Evolutionary conservation across 169 alveolate genomes (phyloP), one percentile per base, ranked within the genome.

Genomic region (Amoebophrya sp.): DNA sequence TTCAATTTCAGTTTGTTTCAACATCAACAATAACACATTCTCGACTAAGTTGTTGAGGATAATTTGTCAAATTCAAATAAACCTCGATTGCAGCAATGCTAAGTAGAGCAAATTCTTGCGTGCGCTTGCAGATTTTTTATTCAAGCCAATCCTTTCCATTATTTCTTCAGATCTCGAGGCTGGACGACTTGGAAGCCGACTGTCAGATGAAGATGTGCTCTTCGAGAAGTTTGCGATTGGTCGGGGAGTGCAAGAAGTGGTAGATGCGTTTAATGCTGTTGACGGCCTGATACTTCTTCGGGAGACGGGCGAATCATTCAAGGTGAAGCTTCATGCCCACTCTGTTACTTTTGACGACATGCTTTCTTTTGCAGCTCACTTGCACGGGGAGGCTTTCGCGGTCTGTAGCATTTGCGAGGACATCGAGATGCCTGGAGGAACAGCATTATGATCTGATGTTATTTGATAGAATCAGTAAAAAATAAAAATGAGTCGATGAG

Each of bases 141-240:
- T n/a, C n/a, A n/a, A n/a, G n/a, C n/a, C n/a, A n/a, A n/a, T n/a
- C n/a, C n/a, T n/a, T n/a, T n/a, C n/a, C n/a, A n/a, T n/a, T n/a
- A n/a, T n/a, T n/a, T n/a, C n/a, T n/a, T n/a, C n/a, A n/a, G n/a
- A n/a, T n/a, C 83, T 65, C 36, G 83, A 65, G 83, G 38, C 18
- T 29, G n/a, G n/a, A 29, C 83, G 83, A 1, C 18, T 6, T 36
- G 83, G 83, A 6, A 26, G 38, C n/a, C 3, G 38, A 36, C 83
- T 65, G 2, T 1, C 33, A 0, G 83, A 65, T 36, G 83, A 65
- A 26, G 83, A 65, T 26, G 83, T 65, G 18, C 83, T 65, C 39
- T 65, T 65, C 26, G 83, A 65, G 83, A 65, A 65, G 26, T 65
- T 65, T 26, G 83, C 83, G 83, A 65, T 65, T 65, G 83, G 83